A percentile compares a stretch with the other conserved stretches of the same genome.
Evolutionary conservation across 305 asterid genomes (phyloP).

Genomic region (Andrographis paniculata): DNA sequence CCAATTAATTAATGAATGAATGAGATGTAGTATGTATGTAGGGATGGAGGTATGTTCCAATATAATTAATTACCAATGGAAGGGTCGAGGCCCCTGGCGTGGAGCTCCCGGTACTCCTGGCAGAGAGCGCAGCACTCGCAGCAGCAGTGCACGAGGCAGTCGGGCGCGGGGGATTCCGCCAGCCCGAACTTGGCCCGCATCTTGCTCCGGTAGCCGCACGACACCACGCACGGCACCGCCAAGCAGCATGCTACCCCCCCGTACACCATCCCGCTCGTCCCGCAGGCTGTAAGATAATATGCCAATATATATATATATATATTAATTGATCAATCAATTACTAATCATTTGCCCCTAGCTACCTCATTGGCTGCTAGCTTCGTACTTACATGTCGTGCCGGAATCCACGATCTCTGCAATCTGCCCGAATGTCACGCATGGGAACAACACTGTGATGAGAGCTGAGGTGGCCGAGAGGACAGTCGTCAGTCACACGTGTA

Average conservation of each 20-base stretch:
- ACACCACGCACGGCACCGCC: slow-evolving; percentile 51
- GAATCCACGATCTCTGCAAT: slow-evolving; percentile 56
- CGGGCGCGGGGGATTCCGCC: slow-evolving; percentile 46
- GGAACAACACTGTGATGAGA: slow-evolving; percentile 33
- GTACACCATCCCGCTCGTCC: slow-evolving; percentile 44
- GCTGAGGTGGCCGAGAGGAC: no score
- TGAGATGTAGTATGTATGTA: background rate
- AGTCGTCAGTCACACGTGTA: no score
- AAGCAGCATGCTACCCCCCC: slow-evolving; percentile 28
- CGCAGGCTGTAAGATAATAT: no score
- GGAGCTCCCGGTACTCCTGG: slow-evolving; percentile 66
- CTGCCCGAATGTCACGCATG: slow-evolving; percentile 69
- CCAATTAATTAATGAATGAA: background rate
- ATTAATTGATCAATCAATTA: background rate
- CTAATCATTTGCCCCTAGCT: background rate
- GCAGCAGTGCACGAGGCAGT: slow-evolving; percentile 49
- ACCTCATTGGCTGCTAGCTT: background rate
- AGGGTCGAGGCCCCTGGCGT: slow-evolving; percentile 44
- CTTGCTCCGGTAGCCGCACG: slow-evolving; percentile 53
- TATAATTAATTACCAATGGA: slow-evolving; percentile 43
- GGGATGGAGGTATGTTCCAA: background rate
- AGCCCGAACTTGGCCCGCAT: slow-evolving; percentile 39
- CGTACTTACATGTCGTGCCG: slow-evolving; percentile 44
- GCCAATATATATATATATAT: background rate
- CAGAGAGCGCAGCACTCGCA: slow-evolving; percentile 65